Conservation (phyloP, 2,329 filamentous ascomycete genomes). For the Microsporum audouinii region DNA sequence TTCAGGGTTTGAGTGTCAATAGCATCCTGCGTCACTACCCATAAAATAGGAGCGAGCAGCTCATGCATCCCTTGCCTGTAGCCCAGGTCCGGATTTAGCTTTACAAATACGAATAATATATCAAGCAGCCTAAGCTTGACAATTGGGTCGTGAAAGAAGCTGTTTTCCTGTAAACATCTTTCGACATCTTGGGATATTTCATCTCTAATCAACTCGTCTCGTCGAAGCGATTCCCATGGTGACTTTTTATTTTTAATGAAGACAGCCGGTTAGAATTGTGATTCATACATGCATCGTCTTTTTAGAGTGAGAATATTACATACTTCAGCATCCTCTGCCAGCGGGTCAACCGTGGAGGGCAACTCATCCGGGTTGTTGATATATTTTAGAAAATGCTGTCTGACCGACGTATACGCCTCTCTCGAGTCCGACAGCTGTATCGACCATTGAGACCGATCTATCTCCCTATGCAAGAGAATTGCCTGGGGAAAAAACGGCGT, state of each 20-base stretch:
- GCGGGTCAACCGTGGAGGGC: slow-evolving; percentile 62
- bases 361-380: slow-evolving; percentile 77
- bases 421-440: slow-evolving; percentile 56
- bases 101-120: slow-evolving; percentile 88
- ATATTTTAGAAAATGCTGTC: slow-evolving; percentile 65
- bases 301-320: slow-evolving; percentile 21
- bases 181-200: slow-evolving; percentile 95
- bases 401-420: slow-evolving; percentile 59
- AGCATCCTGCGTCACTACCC: slow-evolving; percentile 73
- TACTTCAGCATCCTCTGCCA: slow-evolving; percentile 70
- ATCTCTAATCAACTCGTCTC: slow-evolving; percentile 69
- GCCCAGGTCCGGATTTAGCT: slow-evolving; percentile 72
- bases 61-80: slow-evolving; percentile 99
- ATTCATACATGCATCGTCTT: neutral
- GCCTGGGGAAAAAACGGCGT: slow-evolving; percentile 40
- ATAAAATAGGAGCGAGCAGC: slow-evolving; percentile 76
- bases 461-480: slow-evolving; percentile 65
- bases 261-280: slow-evolving; percentile 25
- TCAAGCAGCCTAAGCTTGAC: slow-evolving; percentile 77
- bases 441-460: slow-evolving; percentile 56
- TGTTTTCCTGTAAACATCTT: slow-evolving; percentile 76
- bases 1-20: slow-evolving; percentile 41
- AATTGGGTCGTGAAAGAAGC: slow-evolving; percentile 69
- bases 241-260: slow-evolving; percentile 45
- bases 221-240: slow-evolving; percentile 76